These are phyloP conservation scores for Xerocomellus amylosporus DNA, from an alignment of 768 basidiomycete genomes.

Conservation along the genomic window DNA sequence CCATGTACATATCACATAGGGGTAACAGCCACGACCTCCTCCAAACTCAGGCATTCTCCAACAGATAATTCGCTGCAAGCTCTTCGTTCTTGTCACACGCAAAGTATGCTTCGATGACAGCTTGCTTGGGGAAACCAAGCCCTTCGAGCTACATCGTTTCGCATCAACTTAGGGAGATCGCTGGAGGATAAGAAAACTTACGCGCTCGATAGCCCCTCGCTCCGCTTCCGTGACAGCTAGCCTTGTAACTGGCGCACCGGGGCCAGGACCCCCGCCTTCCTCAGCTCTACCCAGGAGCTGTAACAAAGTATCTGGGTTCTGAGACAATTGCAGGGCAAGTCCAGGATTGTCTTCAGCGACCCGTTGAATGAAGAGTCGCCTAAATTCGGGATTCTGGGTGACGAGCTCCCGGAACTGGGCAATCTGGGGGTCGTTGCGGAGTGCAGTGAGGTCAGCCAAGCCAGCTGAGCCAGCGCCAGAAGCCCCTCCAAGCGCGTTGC, in stretches of 20 bases:
- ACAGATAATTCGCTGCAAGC: conserved; percentile 3
- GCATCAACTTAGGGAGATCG: neutral
- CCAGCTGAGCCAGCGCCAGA: neutral
- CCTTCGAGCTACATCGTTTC: neutral
- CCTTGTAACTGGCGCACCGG: neutral
- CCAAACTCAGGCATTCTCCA: neutral
- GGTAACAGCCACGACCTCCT: neutral
- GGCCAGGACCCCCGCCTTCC: neutral
- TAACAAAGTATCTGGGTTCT: neutral
- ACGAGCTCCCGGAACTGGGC: conserved; percentile 3
- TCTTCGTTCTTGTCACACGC: conserved; percentile 9
- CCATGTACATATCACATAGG: neutral
- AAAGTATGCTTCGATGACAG: conserved; percentile 5
- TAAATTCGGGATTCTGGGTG: neutral
- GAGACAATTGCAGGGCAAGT: neutral
- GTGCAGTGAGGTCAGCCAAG: neutral
- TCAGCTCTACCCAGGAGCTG: neutral
- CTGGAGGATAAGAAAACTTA: neutral
- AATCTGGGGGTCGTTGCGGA: neutral
- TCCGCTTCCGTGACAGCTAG: neutral
- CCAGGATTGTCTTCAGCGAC: neutral
- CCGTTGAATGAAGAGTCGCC: neutral
- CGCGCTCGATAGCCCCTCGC: neutral
- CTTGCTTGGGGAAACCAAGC: conserved; percentile 2
- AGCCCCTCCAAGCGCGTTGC: neutral